Percentiles rank a stretch among this genome's conserved stretches.
These are phyloP conservation scores for Leptographium radiaticola DNA, from an alignment of 2,329 filamentous ascomycete species.

Conservation along the genomic window DNA sequence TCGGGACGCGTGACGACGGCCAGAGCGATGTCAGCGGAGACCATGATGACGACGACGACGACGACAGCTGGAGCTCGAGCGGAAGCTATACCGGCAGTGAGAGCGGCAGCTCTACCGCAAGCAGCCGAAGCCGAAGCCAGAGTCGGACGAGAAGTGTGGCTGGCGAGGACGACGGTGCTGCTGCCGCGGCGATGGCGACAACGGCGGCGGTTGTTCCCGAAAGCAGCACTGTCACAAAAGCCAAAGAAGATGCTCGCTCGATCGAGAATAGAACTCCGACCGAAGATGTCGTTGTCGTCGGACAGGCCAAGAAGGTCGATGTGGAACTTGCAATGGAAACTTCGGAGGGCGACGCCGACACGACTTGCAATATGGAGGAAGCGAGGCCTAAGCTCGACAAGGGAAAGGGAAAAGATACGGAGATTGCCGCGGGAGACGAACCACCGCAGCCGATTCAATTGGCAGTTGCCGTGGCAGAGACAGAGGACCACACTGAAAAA, in stretches of 20 bases:
- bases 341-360: too few relatives aligned
- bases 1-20: not conserved
- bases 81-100: constrained; percentile 17
- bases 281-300: not conserved
- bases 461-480: too few relatives aligned
- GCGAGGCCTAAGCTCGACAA: not conserved
- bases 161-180: not conserved
- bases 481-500: too few relatives aligned
- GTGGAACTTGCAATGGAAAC: not conserved
- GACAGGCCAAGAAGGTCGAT: not conserved
- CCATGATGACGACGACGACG: not conserved
- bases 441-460: too few relatives aligned
- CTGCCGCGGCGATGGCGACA: not conserved
- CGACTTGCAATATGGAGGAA: not conserved
- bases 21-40: not conserved
- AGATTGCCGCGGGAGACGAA: not conserved
- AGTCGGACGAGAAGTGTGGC: not conserved
- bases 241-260: not conserved
- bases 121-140: constrained; percentile 15
- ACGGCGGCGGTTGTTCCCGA: not conserved
- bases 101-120: constrained; percentile 11
- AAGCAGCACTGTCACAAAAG: not conserved
- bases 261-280: not conserved
- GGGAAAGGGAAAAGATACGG: constrained; percentile 8
- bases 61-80: constrained; percentile 13